Percentiles rank a stretch among this genome's conserved stretches.
Conservation (phyloP, 106 monocot genomes). For the Amphibolis antarctica region DNA sequence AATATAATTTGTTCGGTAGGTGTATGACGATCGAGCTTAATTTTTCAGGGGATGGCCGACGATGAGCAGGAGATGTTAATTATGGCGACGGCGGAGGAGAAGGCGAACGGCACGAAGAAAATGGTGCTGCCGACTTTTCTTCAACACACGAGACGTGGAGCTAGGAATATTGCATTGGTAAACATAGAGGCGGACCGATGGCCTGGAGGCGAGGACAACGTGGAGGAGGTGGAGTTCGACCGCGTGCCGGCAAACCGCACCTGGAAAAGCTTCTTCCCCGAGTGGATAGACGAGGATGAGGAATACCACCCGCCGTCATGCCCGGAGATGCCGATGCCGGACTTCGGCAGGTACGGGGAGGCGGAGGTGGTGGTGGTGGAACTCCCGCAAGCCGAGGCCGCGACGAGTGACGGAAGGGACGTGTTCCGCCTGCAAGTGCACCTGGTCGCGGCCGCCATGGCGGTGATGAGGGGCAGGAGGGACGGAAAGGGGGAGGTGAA, state of each 20-base stretch:
- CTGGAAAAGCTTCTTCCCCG: conserved; percentile 79
- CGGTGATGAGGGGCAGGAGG: conserved; percentile 31
- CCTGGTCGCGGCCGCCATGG: conserved; percentile 49
- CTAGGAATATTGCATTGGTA: conserved; percentile 3
- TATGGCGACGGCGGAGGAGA: background rate
- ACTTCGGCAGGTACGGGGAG: conserved; percentile 18
- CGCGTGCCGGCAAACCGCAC: conserved; percentile 23
- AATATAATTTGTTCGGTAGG: background rate
- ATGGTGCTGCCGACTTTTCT: background rate
- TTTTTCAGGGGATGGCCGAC: background rate
- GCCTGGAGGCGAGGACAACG: background rate
- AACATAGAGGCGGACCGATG: background rate
- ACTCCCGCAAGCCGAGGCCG: too few relatives aligned
- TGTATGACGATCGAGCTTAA: background rate
- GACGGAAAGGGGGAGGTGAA: conserved; percentile 28
- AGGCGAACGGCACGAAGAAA: background rate
- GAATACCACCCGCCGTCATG: conserved; percentile 47
- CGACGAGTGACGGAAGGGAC: conserved; percentile 30
- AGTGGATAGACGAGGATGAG: conserved; percentile 79
- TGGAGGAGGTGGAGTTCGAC: conserved; percentile 33
- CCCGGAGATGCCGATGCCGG: conserved; percentile 78
- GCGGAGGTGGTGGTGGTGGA: too few relatives aligned
- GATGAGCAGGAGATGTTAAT: background rate
- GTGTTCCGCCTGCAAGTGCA: conserved; percentile 58
- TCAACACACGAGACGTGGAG: background rate